phyloP scores from a whole-genome alignment of 73 alveolate genomes.

The Paraurostyla sp. region DNA sequence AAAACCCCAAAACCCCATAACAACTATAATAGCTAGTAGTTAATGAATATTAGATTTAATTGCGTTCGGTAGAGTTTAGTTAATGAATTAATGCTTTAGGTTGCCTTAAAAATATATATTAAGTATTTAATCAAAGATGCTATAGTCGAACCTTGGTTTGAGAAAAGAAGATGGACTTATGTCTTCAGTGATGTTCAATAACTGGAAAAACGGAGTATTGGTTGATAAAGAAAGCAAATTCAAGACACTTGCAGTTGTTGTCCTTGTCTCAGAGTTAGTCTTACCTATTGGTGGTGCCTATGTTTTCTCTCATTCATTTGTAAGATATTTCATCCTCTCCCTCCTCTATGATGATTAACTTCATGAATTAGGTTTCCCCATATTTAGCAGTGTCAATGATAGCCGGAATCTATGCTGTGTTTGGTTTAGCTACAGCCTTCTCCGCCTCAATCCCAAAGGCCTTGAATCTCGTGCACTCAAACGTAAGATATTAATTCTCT shows the following conservation, averaged over 20 bases:
- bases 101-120: slow-evolving; percentile 19
- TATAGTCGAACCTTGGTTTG: slow-evolving; percentile 54
- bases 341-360: neutral
- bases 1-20: too few species aligned
- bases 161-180: slow-evolving; percentile 42
- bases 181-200: slow-evolving; percentile 39
- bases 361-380: neutral
- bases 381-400: neutral
- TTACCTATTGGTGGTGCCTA: slow-evolving; percentile 24
- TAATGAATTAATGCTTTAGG: too few species aligned
- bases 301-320: slow-evolving; percentile 12
- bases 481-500: slow-evolving; percentile 36
- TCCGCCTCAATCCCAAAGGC: slow-evolving; percentile 27
- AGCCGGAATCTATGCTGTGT: neutral
- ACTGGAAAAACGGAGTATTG: slow-evolving; percentile 54
- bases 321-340: neutral
- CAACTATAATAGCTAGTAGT: too few species aligned
- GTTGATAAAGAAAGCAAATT: slow-evolving; percentile 45
- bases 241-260: slow-evolving; percentile 16
- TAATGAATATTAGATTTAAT: too few species aligned
- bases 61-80: too few species aligned
- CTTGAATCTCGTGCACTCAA: slow-evolving; percentile 27
- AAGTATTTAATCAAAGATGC: slow-evolving; percentile 49
- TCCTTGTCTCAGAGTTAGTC: neutral
- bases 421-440: slow-evolving; percentile 34